phyloP scores from a whole-genome alignment of 2,329 filamentous ascomycete genomes.

The Cyanodermella asteris region DNA sequence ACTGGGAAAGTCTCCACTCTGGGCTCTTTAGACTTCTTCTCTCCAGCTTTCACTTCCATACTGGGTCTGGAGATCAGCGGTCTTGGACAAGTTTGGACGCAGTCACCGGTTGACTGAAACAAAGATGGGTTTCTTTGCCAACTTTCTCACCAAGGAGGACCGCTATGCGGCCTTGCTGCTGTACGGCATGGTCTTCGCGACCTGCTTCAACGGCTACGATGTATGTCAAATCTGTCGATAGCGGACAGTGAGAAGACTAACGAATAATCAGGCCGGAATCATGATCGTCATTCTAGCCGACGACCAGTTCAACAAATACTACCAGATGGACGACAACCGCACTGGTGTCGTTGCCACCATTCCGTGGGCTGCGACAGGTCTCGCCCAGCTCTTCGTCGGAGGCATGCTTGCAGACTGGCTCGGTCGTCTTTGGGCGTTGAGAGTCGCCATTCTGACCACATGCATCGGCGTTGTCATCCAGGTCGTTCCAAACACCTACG shows the following conservation, averaged over 20 bases:
- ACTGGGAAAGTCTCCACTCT: too few relatives aligned
- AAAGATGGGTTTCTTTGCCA: constrained; percentile 14
- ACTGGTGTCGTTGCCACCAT: constrained; percentile 20
- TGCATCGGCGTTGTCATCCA: constrained; percentile 20
- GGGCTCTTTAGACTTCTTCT: too few relatives aligned
- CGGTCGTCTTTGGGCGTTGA: constrained; percentile 19
- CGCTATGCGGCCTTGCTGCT: constrained; percentile 17
- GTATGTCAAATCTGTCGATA: constrained; percentile 9
- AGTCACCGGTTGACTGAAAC: too few relatives aligned
- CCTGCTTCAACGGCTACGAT: constrained; percentile 23
- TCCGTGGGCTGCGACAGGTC: constrained; percentile 20
- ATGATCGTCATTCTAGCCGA: constrained; percentile 24
- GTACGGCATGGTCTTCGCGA: constrained; percentile 18
- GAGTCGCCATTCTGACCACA: constrained; percentile 19
- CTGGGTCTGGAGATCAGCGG: background rate
- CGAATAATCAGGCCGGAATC: constrained; percentile 12
- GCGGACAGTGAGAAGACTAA: background rate
- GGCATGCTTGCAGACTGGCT: constrained; percentile 17
- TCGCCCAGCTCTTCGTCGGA: constrained; percentile 20
- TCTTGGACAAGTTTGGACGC: constrained; percentile 1
- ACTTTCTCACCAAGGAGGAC: constrained; percentile 18
- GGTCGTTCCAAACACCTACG: constrained; percentile 20
- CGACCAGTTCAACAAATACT: constrained; percentile 20
- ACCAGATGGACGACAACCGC: constrained; percentile 15
- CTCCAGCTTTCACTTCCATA: background rate